Evolutionary conservation across 1,139 yeast genomes (phyloP), one percentile per base, ranked within the genome.

Genomic region (Kodamaea sp.): DNA sequence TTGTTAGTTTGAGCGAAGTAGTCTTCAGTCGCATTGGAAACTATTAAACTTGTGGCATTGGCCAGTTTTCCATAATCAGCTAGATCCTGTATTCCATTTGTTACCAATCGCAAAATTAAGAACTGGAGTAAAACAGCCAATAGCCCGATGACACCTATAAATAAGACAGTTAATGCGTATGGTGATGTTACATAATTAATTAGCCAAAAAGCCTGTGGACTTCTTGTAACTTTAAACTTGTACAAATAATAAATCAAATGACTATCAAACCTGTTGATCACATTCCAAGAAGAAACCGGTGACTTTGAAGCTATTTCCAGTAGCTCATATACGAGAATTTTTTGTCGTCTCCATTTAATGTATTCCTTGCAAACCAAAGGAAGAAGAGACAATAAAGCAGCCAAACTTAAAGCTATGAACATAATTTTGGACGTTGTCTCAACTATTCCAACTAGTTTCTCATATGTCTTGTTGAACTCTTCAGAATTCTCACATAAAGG

Each of bases 61-160:
- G 29, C 20, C 5, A 29, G 24, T 8, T 34, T 29, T 20, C 31
- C 31, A 23, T 32, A 15, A 12, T 31, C 8, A 8, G 20, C 22
- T 8, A 42, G 25, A 12, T 25, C 27, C 4, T 29, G 23, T 28
- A 33, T 10, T 10, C 34, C 37, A 11, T 27, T 28, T 1, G 27
- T n/a, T 34, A 70, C 42, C 1, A 55, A 41, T 2, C 47, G 36
- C 3, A 80, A 42, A 1, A 81, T 49, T 1, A 70, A 47, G 33
- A 55, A 69, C 50, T 81, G 86, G 4, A 78, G 53, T 1, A 67
- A 38, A n/a, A 77, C 70, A 1, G 74, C 58, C 1, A 74, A 7
- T 1, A 79, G 38, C 0, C 84, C 86, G 20, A 72, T 54, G 0
- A 78, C 2, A 0, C 78, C 78, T 4, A 81, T 48, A 1, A 72